Conservation (phyloP, 1,139 yeast species). For the Yamadazyma membranifaciens region DNA sequence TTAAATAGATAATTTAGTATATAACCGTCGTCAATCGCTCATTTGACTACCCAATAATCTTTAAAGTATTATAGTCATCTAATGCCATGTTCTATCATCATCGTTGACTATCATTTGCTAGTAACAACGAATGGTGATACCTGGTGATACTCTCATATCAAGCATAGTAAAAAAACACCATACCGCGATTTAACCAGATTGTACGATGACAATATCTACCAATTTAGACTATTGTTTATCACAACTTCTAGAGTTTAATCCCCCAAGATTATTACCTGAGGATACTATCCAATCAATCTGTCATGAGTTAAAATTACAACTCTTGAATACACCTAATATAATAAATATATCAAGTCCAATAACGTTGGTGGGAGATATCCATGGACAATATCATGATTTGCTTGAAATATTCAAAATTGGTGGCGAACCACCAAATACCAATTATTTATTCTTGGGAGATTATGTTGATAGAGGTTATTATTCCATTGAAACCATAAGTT, state of each 20-base stretch:
- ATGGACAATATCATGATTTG: slow-evolving; percentile 94
- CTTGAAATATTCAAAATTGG: slow-evolving; percentile 91
- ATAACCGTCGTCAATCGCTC: too few species aligned
- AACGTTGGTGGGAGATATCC: slow-evolving; percentile 98
- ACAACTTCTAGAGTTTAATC: slow-evolving; percentile 41
- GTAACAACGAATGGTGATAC: too few species aligned
- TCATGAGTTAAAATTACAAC: slow-evolving; percentile 40
- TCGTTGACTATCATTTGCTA: too few species aligned
- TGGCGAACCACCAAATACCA: slow-evolving; percentile 90
- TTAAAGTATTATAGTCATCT: too few species aligned
- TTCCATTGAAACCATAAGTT: slow-evolving; percentile 86
- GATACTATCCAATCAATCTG: slow-evolving; percentile 44
- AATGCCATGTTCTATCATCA: too few species aligned
- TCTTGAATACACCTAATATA: slow-evolving; percentile 58
- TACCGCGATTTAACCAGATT: too few species aligned
- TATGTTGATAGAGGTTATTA: slow-evolving; percentile 89
- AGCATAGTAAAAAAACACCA: too few species aligned
- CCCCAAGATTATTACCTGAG: slow-evolving; percentile 44
- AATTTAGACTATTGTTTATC: slow-evolving; percentile 48
- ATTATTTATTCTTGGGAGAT: slow-evolving; percentile 89
- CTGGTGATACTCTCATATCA: too few species aligned
- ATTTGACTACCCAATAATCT: too few species aligned
- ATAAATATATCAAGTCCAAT: slow-evolving; percentile 83
- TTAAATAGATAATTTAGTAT: slow-evolving; percentile 2
- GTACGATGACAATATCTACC: slow-evolving; percentile 4